These are phyloP conservation scores for Gossypium arboreum DNA, from an alignment of 345 rosid genomes.

Conservation along the genomic window DNA sequence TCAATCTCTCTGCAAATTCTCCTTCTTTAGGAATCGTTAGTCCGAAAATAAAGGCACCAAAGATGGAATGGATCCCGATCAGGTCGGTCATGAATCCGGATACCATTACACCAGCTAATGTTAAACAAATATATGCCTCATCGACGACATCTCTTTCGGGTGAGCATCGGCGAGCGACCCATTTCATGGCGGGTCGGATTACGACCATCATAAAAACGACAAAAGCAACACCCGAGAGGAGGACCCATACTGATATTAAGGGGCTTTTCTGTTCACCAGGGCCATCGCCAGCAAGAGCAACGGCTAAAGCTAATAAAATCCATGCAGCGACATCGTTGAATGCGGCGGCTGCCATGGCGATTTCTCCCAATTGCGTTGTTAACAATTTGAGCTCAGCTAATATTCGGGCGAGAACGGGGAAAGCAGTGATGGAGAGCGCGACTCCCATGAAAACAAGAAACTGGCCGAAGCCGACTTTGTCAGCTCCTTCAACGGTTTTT, in stretches of 20 bases:
- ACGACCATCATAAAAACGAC: conserved; percentile 56
- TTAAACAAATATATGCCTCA: conserved; percentile 68
- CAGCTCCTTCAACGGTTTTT: conserved; percentile 37
- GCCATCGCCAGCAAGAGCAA: conserved; percentile 62
- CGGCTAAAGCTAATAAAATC: conserved; percentile 77
- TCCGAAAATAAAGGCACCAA: conserved; percentile 83
- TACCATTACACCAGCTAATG: conserved; percentile 73
- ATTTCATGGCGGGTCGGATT: conserved; percentile 69
- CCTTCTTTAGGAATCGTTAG: conserved; percentile 81
- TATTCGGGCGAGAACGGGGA: conserved; percentile 89
- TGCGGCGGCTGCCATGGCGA: conserved; percentile 93
- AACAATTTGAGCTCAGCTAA: conserved; percentile 79
- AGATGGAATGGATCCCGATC: conserved; percentile 80
- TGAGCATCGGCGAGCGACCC: conserved; percentile 60
- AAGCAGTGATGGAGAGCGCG: conserved; percentile 88
- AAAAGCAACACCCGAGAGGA: conserved; percentile 58
- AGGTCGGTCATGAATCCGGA: conserved; percentile 27
- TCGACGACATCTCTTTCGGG: conserved; percentile 46
- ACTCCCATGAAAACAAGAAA: conserved; percentile 85
- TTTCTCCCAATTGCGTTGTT: conserved; percentile 66
- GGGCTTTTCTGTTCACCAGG: conserved; percentile 54
- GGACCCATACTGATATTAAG: conserved; percentile 66
- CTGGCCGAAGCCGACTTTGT: conserved; percentile 52
- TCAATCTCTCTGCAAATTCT: conserved; percentile 62
- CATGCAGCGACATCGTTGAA: conserved; percentile 86